Base-by-base conservation (phyloP, 148 eudicot genomes). In the Camellia granthamiana region DNA sequence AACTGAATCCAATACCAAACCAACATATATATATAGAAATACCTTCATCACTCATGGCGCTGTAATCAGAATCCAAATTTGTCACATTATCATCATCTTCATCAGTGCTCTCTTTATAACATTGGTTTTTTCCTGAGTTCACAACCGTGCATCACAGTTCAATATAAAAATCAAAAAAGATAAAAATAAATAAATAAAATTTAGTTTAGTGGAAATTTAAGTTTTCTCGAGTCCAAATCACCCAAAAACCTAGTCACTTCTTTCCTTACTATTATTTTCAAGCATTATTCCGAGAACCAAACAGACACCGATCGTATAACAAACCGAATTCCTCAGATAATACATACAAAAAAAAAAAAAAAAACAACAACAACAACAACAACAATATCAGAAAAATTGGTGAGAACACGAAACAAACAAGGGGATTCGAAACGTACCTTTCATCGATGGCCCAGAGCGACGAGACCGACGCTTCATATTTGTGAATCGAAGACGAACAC, bases 381-480 rank as follows among this genome's bases (percentile, higher is more conserved):
- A 30, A 30, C 30, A 30, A 30, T 30, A 30, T 30, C 38, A 30
- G 19, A 65, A 3, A 59, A 54, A 13, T 5, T 46, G 69, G 64
- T 41, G 41, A 41, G 47, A 18, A 49, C n/a, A 41, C 1, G 52
- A 74, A 66, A 44, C 19, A 1, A 51, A 46, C 42, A 5, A 55
- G 43, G 10, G n/a, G 52, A 68, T 5, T 41, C 5, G 54, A 78
- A 62, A 43, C 18, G 6, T 70, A 84, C 86, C 80, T 58, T 72
- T n/a, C 21, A 4, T 41, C 7, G 80, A 80, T 76, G 80, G 59
- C 14, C 64, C 77, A 12, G 74, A 16, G 18, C 83, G 82, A 52
- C 49, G 83, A 63, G 80, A 63, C 7, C 85, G 85, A 52, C 80
- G 83, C 61, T 75, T 62, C 83, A 80, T 84, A 8, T 49, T 3